A percentile compares a stretch with the other conserved stretches of the same genome.
These are phyloP conservation scores for Pisolithus tinctorius DNA, from an alignment of 768 basidiomycete species.

Conservation along the genomic window DNA sequence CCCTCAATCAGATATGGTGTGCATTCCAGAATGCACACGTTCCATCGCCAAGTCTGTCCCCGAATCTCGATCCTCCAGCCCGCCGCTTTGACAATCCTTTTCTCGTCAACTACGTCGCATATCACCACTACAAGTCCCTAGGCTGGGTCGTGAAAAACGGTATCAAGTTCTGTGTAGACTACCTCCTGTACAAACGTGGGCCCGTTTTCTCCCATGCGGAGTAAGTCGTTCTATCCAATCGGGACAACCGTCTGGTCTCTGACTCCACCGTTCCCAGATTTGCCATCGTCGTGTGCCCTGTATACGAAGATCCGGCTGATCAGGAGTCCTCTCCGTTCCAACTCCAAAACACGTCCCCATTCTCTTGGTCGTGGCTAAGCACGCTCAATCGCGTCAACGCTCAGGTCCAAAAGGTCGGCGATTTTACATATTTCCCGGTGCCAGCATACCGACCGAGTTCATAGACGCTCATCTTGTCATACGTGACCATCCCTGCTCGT, in stretches of 20 bases:
- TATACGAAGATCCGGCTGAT: slow-evolving; percentile 80
- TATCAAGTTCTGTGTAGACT: slow-evolving; percentile 96
- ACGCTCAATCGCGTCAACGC: slow-evolving; percentile 96
- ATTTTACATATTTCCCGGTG: background rate
- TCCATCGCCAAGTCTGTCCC: slow-evolving; percentile 31
- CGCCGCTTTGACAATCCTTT: slow-evolving; percentile 86
- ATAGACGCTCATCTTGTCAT: slow-evolving; percentile 84
- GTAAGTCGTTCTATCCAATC: slow-evolving; percentile 38
- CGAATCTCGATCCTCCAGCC: slow-evolving; percentile 17
- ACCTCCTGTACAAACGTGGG: slow-evolving; percentile 88
- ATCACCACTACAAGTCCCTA: slow-evolving; percentile 92
- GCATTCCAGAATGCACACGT: slow-evolving; percentile 54
- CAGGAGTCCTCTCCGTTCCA: slow-evolving; percentile 54
- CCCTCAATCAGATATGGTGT: slow-evolving; percentile 53
- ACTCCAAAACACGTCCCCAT: slow-evolving; percentile 61
- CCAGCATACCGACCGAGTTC: background rate
- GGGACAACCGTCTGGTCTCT: background rate
- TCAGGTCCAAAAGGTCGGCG: slow-evolving; percentile 86
- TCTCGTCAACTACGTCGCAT: slow-evolving; percentile 80
- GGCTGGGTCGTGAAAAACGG: slow-evolving; percentile 97
- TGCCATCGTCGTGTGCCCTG: slow-evolving; percentile 83
- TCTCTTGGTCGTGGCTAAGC: slow-evolving; percentile 93
- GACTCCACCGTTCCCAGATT: slow-evolving; percentile 47
- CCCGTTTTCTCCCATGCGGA: slow-evolving; percentile 95
- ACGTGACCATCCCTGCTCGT: slow-evolving; percentile 86